Percentiles rank a stretch among this genome's conserved stretches.
phyloP scores from a whole-genome alignment of 1,284 basidiomycete species.

The Sanghuangporus sanghuang region DNA sequence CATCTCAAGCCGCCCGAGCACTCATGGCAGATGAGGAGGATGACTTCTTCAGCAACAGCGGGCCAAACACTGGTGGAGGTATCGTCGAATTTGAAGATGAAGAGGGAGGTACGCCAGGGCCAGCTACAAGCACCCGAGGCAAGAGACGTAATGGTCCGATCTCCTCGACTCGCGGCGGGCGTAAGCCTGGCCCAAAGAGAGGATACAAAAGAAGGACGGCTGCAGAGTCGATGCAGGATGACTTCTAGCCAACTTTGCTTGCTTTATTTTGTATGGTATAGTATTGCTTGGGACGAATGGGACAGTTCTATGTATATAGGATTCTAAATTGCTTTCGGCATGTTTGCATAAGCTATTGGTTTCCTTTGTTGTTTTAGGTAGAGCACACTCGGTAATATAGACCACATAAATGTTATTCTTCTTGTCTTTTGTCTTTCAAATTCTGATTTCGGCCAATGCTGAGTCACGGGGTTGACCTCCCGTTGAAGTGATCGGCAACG shows the following conservation, averaged over 20 bases:
- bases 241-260: constrained; percentile 5
- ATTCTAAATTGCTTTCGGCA: constrained; percentile 1
- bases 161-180: constrained; percentile 29
- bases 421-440: neutral
- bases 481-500: neutral
- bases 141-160: constrained; percentile 31
- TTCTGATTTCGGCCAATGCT: neutral
- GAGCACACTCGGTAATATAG: constrained; percentile 1
- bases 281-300: neutral
- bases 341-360: constrained; percentile 9
- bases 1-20: constrained; percentile 46
- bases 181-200: constrained; percentile 22
- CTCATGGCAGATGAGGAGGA: constrained; percentile 82
- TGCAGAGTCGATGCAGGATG: neutral
- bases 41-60: constrained; percentile 67
- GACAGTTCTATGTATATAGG: neutral
- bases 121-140: constrained; percentile 27
- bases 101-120: constrained; percentile 26
- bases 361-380: constrained; percentile 2
- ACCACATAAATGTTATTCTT: neutral
- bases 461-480: neutral
- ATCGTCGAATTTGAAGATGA: constrained; percentile 32
- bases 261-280: constrained; percentile 11
- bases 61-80: constrained; percentile 19
- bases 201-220: constrained; percentile 28